Evolutionary conservation across 2,329 filamentous ascomycete genomes (phyloP).

Genomic region (Trichoderma sp.): DNA sequence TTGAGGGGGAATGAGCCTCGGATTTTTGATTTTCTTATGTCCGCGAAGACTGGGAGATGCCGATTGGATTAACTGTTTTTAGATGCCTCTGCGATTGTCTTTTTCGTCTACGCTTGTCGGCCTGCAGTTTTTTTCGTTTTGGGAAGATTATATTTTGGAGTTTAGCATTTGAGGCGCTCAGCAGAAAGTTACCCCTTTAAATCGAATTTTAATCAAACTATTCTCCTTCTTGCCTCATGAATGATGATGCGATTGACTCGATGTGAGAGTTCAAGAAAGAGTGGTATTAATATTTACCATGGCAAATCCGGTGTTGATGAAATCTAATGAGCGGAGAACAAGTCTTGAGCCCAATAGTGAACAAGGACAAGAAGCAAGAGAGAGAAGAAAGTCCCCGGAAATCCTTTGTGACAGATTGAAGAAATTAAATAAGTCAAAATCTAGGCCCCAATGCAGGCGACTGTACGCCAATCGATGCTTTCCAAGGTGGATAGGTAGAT

Average conservation of each 20-base stretch:
- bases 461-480: slow-evolving; percentile 25
- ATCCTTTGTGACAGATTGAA: neutral
- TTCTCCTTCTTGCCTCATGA: slow-evolving; percentile 21
- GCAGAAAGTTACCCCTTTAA: slow-evolving; percentile 21
- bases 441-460: slow-evolving; percentile 16
- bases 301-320: no score
- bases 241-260: neutral
- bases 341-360: neutral
- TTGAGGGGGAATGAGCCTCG: slow-evolving; percentile 10
- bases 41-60: slow-evolving; percentile 15
- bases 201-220: slow-evolving; percentile 28
- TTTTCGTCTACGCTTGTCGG: slow-evolving; percentile 2
- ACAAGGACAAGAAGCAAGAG: neutral
- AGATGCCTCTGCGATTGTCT: slow-evolving; percentile 14
- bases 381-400: neutral
- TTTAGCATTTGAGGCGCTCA: slow-evolving; percentile 33
- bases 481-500: neutral
- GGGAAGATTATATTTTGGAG: slow-evolving; percentile 28
- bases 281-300: no score
- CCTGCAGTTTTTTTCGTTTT: neutral
- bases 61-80: slow-evolving; percentile 26
- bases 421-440: neutral
- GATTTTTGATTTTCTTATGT: slow-evolving; percentile 21
- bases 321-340: neutral
- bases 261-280: no score